These are phyloP conservation scores for Pythium sukuiense DNA, from an alignment of 352 stramenopile genomes.

Conservation along the genomic window DNA sequence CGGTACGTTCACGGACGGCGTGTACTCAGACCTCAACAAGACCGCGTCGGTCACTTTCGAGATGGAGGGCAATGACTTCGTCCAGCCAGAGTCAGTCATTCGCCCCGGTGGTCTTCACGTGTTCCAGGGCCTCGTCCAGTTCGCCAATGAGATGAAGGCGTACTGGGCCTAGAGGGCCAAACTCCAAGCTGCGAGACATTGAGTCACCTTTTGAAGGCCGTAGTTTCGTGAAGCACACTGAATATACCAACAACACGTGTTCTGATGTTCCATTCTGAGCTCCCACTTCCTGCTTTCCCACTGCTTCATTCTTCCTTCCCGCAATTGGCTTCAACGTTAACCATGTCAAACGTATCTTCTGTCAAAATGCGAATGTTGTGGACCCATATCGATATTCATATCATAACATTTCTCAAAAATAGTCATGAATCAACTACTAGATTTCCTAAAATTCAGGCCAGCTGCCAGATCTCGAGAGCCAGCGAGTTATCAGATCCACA, in stretches of 20 bases:
- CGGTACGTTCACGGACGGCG: slow-evolving; percentile 35
- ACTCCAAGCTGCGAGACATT: not conserved
- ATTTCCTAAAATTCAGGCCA: not conserved
- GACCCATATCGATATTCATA: not conserved
- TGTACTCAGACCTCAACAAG: slow-evolving; percentile 35
- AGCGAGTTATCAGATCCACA: not conserved
- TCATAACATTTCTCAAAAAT: not conserved
- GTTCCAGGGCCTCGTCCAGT: slow-evolving; percentile 31
- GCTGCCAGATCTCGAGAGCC: not conserved
- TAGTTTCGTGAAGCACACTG: not conserved
- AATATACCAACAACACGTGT: too few species aligned
- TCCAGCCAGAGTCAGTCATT: slow-evolving; percentile 27
- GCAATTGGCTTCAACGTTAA: not conserved
- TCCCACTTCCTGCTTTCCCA: not conserved
- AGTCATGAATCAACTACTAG: not conserved
- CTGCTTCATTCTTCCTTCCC: not conserved
- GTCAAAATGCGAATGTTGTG: not conserved
- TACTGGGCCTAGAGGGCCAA: slow-evolving; percentile 25
- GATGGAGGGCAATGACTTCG: slow-evolving; percentile 35
- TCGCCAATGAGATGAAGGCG: slow-evolving; percentile 27
- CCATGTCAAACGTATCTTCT: not conserved
- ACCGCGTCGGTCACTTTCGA: slow-evolving; percentile 37
- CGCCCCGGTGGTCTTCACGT: slow-evolving; percentile 29
- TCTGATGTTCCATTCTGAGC: not conserved
- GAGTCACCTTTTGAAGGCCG: not conserved